Conservation (phyloP, 192 early-diverging fungal species). For the Geranomyces michiganensis region DNA sequence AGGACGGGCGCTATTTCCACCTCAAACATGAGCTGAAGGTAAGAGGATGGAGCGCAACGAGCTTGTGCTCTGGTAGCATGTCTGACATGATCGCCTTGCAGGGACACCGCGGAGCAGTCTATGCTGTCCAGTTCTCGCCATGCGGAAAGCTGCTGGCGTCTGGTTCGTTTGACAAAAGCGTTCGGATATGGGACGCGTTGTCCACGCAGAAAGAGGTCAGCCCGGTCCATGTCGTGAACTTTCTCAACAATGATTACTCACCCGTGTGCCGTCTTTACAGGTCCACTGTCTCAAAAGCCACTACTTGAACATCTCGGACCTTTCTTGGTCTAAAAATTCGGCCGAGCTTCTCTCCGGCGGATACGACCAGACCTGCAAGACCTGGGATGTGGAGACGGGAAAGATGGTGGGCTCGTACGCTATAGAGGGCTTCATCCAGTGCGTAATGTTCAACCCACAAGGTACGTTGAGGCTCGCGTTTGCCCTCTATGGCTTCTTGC, state of each 20-base stretch:
- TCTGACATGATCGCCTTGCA: constrained; percentile 32
- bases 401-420: constrained; percentile 66
- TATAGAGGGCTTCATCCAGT: constrained; percentile 84
- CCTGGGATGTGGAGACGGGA: constrained; percentile 75
- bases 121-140: constrained; percentile 85
- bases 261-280: constrained; percentile 30
- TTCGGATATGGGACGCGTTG: constrained; percentile 84
- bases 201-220: constrained; percentile 70
- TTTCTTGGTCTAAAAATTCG: constrained; percentile 76
- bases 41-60: not conserved
- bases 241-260: not conserved
- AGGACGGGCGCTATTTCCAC: constrained; percentile 61
- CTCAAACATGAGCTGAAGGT: constrained; percentile 67
- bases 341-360: constrained; percentile 68
- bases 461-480: constrained; percentile 61
- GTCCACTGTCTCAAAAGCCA: constrained; percentile 73
- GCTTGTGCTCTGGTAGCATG: not conserved
- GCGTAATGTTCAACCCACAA: constrained; percentile 72
- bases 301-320: constrained; percentile 74
- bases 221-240: constrained; percentile 33
- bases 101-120: constrained; percentile 90
- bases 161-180: constrained; percentile 93
- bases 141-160: constrained; percentile 80
- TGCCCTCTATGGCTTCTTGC: not conserved
- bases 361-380: constrained; percentile 81